These are phyloP conservation scores for Quercus phellos DNA, from an alignment of 331 rosid genomes.

Conservation along the genomic window DNA sequence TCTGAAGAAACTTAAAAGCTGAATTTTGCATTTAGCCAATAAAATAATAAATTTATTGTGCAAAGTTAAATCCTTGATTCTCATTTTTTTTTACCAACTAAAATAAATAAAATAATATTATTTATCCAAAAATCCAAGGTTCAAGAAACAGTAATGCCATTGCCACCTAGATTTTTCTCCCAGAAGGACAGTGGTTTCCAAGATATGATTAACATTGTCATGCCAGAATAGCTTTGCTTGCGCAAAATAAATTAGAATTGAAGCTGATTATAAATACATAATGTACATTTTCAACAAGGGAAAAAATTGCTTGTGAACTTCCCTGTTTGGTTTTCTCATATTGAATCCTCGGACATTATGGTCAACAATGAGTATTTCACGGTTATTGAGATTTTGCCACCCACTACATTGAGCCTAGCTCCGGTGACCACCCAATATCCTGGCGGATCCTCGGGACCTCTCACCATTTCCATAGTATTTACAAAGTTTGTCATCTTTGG, in stretches of 20 bases:
- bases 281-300: constrained; percentile 26
- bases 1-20: too few species aligned
- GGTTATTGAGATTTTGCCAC: constrained; percentile 61
- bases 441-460: constrained; percentile 80
- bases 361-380: constrained; percentile 79
- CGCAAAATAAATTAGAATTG: neutral
- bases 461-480: constrained; percentile 66
- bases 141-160: neutral
- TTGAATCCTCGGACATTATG: constrained; percentile 51
- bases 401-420: constrained; percentile 68
- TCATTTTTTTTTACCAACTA: too few species aligned
- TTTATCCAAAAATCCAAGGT: neutral
- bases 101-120: too few species aligned
- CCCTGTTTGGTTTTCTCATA: constrained; percentile 13
- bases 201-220: neutral
- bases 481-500: constrained; percentile 65
- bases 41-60: too few species aligned
- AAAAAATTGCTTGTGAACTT: neutral
- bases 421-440: constrained; percentile 97
- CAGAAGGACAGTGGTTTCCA: neutral
- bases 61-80: too few species aligned
- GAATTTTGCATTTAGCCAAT: too few species aligned
- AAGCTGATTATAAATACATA: neutral
- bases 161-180: neutral
- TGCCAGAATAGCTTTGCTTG: neutral